These are phyloP conservation scores for Pseudonectria foliicola DNA, from an alignment of 2,329 filamentous ascomycete species.

Conservation along the genomic window DNA sequence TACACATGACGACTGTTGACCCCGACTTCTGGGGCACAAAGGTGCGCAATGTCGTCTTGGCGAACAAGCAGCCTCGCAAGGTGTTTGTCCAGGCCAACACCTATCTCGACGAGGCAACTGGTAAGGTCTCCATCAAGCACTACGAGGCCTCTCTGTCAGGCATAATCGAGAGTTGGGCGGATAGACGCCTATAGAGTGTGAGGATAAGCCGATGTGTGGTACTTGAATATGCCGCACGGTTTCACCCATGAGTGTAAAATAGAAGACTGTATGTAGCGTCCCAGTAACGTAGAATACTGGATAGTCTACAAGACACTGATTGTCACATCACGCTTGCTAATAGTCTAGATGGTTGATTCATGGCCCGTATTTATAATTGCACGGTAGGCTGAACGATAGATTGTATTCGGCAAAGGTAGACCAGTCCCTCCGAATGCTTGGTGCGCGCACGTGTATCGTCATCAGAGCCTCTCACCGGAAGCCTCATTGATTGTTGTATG, in stretches of 20 bases:
- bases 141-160: conserved; percentile 77
- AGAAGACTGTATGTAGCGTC: too few species aligned
- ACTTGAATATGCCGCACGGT: background rate
- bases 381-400: too few species aligned
- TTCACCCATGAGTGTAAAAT: conserved; percentile 9
- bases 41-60: conserved; percentile 67
- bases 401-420: too few species aligned
- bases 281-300: too few species aligned
- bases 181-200: conserved; percentile 37
- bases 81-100: conserved; percentile 96
- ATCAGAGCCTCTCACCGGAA: conserved; percentile 28
- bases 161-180: conserved; percentile 76
- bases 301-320: too few species aligned
- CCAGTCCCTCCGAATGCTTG: conserved; percentile 6
- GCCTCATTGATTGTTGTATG: conserved; percentile 30
- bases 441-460: conserved; percentile 22
- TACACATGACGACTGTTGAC: conserved; percentile 75
- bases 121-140: conserved; percentile 71
- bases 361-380: too few species aligned
- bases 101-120: conserved; percentile 57
- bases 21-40: conserved; percentile 75
- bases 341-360: too few species aligned
- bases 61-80: conserved; percentile 76
- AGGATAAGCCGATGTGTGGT: background rate
- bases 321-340: too few species aligned